A percentile compares a stretch with the other conserved stretches of the same genome.
These are phyloP conservation scores for Carallia brachiata DNA, from an alignment of 345 rosid species.

Conservation along the genomic window DNA sequence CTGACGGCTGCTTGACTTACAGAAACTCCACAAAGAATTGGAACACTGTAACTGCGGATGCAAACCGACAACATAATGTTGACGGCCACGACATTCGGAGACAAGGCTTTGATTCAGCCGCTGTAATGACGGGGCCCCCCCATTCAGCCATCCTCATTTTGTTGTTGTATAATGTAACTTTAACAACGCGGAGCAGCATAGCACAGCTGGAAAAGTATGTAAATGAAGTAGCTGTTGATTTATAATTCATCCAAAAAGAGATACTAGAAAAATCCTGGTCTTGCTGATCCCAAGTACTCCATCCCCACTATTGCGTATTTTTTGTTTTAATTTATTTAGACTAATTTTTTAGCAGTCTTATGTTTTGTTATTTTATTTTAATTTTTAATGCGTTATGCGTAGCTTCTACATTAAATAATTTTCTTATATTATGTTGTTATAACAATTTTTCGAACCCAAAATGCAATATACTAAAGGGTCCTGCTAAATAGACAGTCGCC, in stretches of 20 bases:
- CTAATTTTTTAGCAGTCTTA: no score
- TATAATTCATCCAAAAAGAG: background rate
- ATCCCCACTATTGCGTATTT: no score
- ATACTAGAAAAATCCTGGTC: background rate
- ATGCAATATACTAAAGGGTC: no score
- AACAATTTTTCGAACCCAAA: no score
- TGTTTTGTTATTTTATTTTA: no score
- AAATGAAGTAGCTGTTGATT: slow-evolving; percentile 1
- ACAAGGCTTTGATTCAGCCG: background rate
- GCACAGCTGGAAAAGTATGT: slow-evolving; percentile 31
- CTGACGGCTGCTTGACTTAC: background rate
- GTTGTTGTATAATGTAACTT: slow-evolving; percentile 14
- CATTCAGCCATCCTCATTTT: slow-evolving; percentile 11
- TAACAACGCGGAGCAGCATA: slow-evolving; percentile 8
- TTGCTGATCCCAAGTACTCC: no score
- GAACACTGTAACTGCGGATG: slow-evolving; percentile 80
- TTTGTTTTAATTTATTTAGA: background rate
- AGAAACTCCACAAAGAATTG: slow-evolving; percentile 69
- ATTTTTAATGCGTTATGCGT: no score
- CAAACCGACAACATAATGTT: slow-evolving; percentile 40
- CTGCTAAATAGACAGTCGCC: no score
- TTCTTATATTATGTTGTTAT: no score
- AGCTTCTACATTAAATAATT: no score
- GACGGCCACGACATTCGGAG: background rate
- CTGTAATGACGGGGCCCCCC: background rate